Evolutionary conservation across 164 flowering plant species (phyloP), one percentile per base, ranked within the genome.

Genomic region (Vitis riparia): DNA sequence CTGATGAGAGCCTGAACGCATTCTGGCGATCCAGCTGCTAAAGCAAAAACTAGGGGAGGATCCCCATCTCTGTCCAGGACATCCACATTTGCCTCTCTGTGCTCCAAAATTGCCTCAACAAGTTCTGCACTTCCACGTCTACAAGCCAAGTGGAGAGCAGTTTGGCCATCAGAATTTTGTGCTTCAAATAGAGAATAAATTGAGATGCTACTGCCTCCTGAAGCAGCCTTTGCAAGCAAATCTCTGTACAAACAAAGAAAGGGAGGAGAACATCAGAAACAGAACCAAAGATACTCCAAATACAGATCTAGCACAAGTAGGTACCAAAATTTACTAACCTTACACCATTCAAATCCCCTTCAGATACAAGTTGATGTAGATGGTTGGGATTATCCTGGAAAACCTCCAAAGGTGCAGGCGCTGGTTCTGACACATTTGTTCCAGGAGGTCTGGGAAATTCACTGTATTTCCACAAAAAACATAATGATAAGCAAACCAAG

Each of bases 11-110:
- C 89, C 62, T 76, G 84, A 37, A 96, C 94, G 81, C 99, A 96
- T 73, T 90, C 98, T 51, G 95, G 90, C 56, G 98, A 96, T 70
- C 99, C 99, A 72, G 99, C 97, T 57, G 97, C 98, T 74, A 96
- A 84, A 80, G 99, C 99, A 90, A 90, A 96, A 66, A 96, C 97
- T 75, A 93, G 92, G 2, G 99, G 99, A 73, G 99, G 97, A 74
- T 95, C 99, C 68, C 97, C 96, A 79, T 93, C 98, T 79, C 84
- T 96, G 79, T 95, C 99, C 65, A 89, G 81, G 57, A 93, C 86
- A 74, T 96, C 95, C 14, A 91, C 97, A 75, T 91, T 81, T 55
- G 97, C 94, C 72, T 91, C 94, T 62, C 74, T 69, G 68, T 85
- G 86, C 76, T 82, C 86, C 81, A 96, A 83, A 67, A 96, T 90